phyloP scores from a whole-genome alignment of 2,329 filamentous ascomycete genomes.

The Alternaria arborescens region DNA sequence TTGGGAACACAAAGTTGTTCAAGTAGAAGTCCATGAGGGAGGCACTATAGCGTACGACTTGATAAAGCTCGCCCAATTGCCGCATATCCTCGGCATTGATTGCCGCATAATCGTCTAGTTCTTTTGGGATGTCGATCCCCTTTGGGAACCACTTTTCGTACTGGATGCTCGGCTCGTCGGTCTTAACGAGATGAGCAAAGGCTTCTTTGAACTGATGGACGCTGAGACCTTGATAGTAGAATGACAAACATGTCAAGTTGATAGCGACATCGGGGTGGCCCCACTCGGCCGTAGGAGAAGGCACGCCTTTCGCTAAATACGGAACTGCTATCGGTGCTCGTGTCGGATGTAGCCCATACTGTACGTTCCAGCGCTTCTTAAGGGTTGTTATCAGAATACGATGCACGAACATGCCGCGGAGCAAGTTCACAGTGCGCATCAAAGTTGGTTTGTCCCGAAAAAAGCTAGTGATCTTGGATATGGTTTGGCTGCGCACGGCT shows the following conservation, averaged over 20 bases:
- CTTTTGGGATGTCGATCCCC: constrained; percentile 52
- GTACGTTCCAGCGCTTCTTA: constrained; percentile 72
- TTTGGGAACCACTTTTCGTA: constrained; percentile 66
- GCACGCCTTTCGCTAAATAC: constrained; percentile 70
- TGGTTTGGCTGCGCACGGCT: constrained; percentile 23
- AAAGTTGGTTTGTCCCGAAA: constrained; percentile 54
- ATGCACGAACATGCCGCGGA: constrained; percentile 70
- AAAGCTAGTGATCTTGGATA: constrained; percentile 30
- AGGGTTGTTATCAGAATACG: constrained; percentile 67
- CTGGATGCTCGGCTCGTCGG: constrained; percentile 64
- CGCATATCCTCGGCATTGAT: constrained; percentile 67
- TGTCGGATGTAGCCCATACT: constrained; percentile 59
- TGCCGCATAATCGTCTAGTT: constrained; percentile 61
- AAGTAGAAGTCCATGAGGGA: constrained; percentile 70
- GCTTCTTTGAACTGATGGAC: constrained; percentile 60
- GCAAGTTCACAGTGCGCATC: constrained; percentile 59
- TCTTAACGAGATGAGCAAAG: constrained; percentile 62
- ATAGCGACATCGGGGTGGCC: constrained; percentile 69
- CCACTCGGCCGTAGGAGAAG: constrained; percentile 70
- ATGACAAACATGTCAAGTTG: constrained; percentile 59
- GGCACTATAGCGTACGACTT: constrained; percentile 56
- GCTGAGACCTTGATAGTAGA: constrained; percentile 68
- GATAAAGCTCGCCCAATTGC: constrained; percentile 58
- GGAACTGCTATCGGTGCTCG: constrained; percentile 70
- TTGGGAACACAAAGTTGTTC: constrained; percentile 71